These are phyloP conservation scores for Colletotrichum cereale DNA, from an alignment of 2,329 filamentous ascomycete species.

Conservation along the genomic window DNA sequence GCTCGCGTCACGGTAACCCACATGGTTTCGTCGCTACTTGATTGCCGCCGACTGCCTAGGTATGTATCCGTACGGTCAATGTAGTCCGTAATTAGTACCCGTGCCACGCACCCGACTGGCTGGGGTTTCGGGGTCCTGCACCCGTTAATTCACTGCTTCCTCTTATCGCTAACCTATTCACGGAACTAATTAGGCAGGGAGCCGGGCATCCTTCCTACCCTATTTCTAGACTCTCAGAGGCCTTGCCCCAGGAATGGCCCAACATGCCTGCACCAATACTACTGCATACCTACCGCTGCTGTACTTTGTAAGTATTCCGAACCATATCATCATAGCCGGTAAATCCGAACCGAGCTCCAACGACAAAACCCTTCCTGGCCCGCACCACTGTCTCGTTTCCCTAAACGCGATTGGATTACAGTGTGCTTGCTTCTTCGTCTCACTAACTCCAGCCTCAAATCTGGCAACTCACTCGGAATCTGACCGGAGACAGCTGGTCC, in stretches of 20 bases:
- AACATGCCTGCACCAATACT: not conserved
- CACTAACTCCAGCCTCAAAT: not conserved
- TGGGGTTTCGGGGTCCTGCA: no score
- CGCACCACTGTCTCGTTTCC: not conserved
- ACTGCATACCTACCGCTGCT: not conserved
- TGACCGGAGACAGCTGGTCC: not conserved
- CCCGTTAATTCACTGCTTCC: not conserved
- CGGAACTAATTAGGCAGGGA: not conserved
- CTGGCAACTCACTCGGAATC: not conserved
- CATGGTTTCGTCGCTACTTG: not conserved
- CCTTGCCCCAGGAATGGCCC: not conserved
- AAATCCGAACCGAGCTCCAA: not conserved
- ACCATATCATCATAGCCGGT: not conserved
- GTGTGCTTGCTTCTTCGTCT: not conserved
- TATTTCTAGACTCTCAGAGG: no score
- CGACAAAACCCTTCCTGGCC: not conserved
- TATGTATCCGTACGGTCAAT: not conserved
- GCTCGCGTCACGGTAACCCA: not conserved
- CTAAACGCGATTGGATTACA: not conserved
- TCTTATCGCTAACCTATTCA: not conserved
- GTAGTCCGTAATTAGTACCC: no score
- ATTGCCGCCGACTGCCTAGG: not conserved
- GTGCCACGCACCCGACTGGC: no score
- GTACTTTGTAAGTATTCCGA: not conserved
- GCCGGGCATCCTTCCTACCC: not conserved